Base-by-base conservation (phyloP, 176 grass and related monocot genomes). In the Paspalum vaginatum region DNA sequence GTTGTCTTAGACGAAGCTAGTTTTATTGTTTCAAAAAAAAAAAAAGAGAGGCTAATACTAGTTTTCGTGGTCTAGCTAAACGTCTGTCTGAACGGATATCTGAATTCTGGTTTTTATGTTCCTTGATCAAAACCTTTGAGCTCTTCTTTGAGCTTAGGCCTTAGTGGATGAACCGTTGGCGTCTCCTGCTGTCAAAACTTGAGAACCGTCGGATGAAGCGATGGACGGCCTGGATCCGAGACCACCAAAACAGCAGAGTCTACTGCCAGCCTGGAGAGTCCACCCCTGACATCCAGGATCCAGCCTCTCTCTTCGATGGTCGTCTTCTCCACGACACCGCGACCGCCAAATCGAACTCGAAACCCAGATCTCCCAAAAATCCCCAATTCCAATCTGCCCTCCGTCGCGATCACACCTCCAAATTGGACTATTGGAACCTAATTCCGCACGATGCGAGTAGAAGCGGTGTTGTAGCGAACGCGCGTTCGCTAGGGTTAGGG, bases 321-420 rank as follows among this genome's bases (percentile, higher is more conserved):
- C 81, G 81, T 85, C 63, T 76, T 63, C 76, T 80, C 47, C 64
- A n/a, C 87, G 87, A 49, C 69, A 62, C 45, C 61, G 40, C 76
- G 50, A 16, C 70, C 78, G 32, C 57, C 58, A 53, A 81, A 80
- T 76, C 74, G 40, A 57, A 56, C 54, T 66, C 39, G 39, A 20
- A 37, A 40, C 66, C 48, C 65, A 61, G 18, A 58, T 75, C 56
- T 64, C 38, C 57, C 64, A 16, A 8, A 54, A 68, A 8, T 55
- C 70, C 70, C 54, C 70, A 62, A 39, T 45, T 8, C 46, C 18
- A 71, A 65, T 43, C 59, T 42, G 9, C 72, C 0, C 27, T 55
- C 64, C 57, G 46, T 6, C 11, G 59, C 59, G 49, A 61, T 67
- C 27, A 43, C 10, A 13, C 22, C 65, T 18, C 22, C 17, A 39